phyloP scores from a whole-genome alignment of 2,329 filamentous ascomycete species.

The Coniochaeta hoffmannii region DNA sequence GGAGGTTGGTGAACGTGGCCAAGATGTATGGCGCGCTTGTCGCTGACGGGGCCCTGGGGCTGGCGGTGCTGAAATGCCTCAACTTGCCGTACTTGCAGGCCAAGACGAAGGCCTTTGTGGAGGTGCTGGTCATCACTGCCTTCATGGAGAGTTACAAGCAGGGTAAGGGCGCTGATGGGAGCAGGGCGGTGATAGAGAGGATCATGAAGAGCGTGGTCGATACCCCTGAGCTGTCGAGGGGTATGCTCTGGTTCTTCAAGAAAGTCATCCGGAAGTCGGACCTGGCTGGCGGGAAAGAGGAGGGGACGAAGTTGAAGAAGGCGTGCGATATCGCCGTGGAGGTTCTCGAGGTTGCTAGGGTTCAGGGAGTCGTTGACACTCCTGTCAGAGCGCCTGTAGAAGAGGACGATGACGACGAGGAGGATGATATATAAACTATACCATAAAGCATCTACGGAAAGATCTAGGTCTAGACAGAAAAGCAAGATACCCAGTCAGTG shows the following conservation, averaged over 20 bases:
- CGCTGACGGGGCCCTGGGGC: slow-evolving; percentile 33
- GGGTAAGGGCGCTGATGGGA: slow-evolving; percentile 22
- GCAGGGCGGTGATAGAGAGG: slow-evolving; percentile 50
- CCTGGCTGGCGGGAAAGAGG: slow-evolving; percentile 39
- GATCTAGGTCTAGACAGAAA: neutral
- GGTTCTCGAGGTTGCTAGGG: slow-evolving; percentile 21
- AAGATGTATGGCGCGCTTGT: slow-evolving; percentile 47
- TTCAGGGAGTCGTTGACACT: neutral
- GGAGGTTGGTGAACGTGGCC: slow-evolving; percentile 44
- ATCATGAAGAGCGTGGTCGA: slow-evolving; percentile 60
- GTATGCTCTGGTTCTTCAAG: slow-evolving; percentile 72
- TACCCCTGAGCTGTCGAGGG: slow-evolving; percentile 60
- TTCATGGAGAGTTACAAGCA: slow-evolving; percentile 57
- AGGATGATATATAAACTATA: slow-evolving; percentile 1
- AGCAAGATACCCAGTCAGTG: neutral
- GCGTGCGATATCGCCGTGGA: slow-evolving; percentile 35
- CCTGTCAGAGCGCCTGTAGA: slow-evolving; percentile 7
- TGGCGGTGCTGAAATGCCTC: slow-evolving; percentile 57
- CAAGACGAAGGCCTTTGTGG: slow-evolving; percentile 71
- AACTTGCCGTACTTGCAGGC: slow-evolving; percentile 72
- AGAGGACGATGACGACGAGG: neutral
- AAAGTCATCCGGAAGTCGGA: slow-evolving; percentile 64
- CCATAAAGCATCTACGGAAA: neutral
- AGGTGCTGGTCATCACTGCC: slow-evolving; percentile 70
- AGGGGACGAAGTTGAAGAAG: slow-evolving; percentile 39